Evolutionary conservation across 805 yeast species (phyloP).

Genomic region (Candida lessepsii): DNA sequence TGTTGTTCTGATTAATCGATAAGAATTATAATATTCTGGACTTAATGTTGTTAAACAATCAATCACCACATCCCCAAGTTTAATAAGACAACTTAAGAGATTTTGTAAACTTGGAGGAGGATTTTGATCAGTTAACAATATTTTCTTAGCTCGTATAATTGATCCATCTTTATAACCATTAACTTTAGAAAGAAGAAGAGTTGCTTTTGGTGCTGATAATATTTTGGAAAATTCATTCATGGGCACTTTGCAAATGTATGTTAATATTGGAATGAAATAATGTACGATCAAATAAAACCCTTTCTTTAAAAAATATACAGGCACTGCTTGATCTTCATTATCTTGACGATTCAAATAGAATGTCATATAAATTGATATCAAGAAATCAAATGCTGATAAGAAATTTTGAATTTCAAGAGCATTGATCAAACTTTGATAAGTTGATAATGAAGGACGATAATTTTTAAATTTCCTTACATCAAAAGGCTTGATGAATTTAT

Average conservation of each 20-base stretch:
- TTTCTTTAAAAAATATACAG: slow-evolving; percentile 4
- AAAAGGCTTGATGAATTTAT: background rate
- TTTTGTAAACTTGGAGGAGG: background rate
- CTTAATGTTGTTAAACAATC: background rate
- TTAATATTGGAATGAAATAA: background rate
- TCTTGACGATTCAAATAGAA: background rate
- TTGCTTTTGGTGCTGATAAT: background rate
- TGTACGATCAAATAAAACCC: background rate
- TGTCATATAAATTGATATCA: slow-evolving; percentile 2
- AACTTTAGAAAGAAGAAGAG: background rate
- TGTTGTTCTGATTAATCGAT: slow-evolving; percentile 2
- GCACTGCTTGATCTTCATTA: too few species aligned
- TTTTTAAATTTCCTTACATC: background rate
- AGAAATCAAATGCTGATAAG: slow-evolving; percentile 1
- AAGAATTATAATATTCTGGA: slow-evolving; percentile 3
- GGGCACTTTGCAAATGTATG: background rate
- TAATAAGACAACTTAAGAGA: background rate
- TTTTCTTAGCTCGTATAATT: slow-evolving; percentile 1
- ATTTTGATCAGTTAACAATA: background rate
- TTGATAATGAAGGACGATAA: background rate
- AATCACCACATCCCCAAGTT: background rate
- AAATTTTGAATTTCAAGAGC: slow-evolving; percentile 1
- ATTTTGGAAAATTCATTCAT: background rate
- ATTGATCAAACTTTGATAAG: too few species aligned
- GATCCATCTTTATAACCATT: slow-evolving; percentile 3